Evolutionary conservation across 768 basidiomycete species (phyloP).

Genomic region (Cyclocybe aegerita): DNA sequence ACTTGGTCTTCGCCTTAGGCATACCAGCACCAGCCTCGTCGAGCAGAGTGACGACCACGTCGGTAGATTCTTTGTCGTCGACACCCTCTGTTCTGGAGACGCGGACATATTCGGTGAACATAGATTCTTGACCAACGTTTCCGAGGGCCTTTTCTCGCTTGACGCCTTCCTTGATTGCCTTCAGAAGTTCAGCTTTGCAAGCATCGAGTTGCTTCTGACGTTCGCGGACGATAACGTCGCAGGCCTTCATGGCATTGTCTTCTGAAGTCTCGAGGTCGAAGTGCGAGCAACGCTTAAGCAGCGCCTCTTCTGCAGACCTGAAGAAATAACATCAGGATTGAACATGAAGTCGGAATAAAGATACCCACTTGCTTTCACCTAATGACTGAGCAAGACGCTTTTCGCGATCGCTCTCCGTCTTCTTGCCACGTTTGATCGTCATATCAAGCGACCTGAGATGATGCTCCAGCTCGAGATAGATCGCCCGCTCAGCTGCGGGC

Average conservation of each 20-base stretch:
- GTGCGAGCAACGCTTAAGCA: constrained; percentile 93
- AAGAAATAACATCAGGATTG: constrained; percentile 4
- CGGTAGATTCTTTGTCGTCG: constrained; percentile 76
- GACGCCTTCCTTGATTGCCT: constrained; percentile 64
- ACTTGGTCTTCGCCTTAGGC: constrained; percentile 46
- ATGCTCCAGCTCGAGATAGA: constrained; percentile 93
- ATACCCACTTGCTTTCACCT: constrained; percentile 81
- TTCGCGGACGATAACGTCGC: constrained; percentile 86
- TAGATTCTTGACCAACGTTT: constrained; percentile 63
- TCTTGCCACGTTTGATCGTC: constrained; percentile 63
- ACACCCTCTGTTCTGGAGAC: constrained; percentile 69
- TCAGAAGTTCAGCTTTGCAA: constrained; percentile 72
- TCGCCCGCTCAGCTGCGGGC: constrained; percentile 91
- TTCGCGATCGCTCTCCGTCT: constrained; percentile 83
- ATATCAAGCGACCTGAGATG: constrained; percentile 90
- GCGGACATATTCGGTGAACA: constrained; percentile 78
- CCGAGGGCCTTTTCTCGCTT: constrained; percentile 69
- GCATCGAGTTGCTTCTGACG: constrained; percentile 77
- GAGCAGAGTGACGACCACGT: constrained; percentile 57
- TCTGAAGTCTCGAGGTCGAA: constrained; percentile 79
- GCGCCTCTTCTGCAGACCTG: constrained; percentile 88
- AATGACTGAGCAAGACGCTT: constrained; percentile 84
- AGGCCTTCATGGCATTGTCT: constrained; percentile 85
- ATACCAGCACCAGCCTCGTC: constrained; percentile 55
- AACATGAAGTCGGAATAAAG: neutral